Evolutionary conservation across 1,284 basidiomycete genomes (phyloP).

Genomic region (Cryptococcus amylolentus): DNA sequence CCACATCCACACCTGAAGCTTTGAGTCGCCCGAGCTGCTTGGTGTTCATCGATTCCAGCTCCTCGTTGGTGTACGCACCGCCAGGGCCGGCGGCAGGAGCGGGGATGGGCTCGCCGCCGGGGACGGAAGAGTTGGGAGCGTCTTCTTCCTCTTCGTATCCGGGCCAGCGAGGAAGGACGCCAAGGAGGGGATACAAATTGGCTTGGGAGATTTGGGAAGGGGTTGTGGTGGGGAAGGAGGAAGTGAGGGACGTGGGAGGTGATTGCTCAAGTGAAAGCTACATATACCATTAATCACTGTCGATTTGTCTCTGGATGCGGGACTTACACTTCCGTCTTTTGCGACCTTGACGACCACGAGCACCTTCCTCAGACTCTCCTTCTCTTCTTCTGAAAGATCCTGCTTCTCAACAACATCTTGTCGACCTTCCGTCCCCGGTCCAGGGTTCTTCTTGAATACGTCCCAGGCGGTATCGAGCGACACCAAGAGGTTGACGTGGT

Average conservation of each 20-base stretch:
- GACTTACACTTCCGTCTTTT: slow-evolving; percentile 22
- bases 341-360: slow-evolving; percentile 16
- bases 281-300: slow-evolving; percentile 1
- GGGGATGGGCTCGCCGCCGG: background rate
- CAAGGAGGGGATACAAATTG: slow-evolving; percentile 38
- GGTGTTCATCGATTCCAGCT: slow-evolving; percentile 26
- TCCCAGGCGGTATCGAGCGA: slow-evolving; percentile 44
- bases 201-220: slow-evolving; percentile 21
- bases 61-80: slow-evolving; percentile 22
- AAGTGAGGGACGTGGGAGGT: slow-evolving; percentile 4
- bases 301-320: background rate
- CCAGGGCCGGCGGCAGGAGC: slow-evolving; percentile 8
- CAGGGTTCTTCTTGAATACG: slow-evolving; percentile 23
- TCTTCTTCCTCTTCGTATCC: slow-evolving; percentile 44
- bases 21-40: slow-evolving; percentile 44
- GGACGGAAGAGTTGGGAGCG: slow-evolving; percentile 9
- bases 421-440: slow-evolving; percentile 13
- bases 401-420: slow-evolving; percentile 9
- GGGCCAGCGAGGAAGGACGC: slow-evolving; percentile 46
- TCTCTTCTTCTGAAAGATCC: slow-evolving; percentile 13
- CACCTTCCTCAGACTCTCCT: slow-evolving; percentile 10
- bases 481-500: slow-evolving; percentile 28
- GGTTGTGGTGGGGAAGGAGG: slow-evolving; percentile 4
- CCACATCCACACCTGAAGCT: slow-evolving; percentile 41
- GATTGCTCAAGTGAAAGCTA: background rate